Conservation (phyloP, 257 asterid species). For the Solanum etuberosum region DNA sequence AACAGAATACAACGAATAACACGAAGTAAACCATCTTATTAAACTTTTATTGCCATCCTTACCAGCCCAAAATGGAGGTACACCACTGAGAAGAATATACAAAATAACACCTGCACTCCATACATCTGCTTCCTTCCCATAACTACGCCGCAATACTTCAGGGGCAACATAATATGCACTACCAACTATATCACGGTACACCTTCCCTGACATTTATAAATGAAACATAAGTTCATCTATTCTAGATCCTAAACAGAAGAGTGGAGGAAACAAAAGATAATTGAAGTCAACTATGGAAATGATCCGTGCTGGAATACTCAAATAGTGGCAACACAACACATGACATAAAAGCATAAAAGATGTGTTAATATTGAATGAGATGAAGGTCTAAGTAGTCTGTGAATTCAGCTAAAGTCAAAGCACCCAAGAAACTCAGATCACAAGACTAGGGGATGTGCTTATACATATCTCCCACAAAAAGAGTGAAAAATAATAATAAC, state of each 20-base stretch:
- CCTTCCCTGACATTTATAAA: constrained; percentile 4
- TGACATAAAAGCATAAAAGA: not conserved
- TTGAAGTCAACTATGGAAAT: not conserved
- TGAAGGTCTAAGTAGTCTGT: not conserved
- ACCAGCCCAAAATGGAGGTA: constrained; percentile 21
- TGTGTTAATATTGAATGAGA: not conserved
- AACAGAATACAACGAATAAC: not conserved
- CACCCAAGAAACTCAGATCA: not conserved
- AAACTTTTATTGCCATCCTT: not conserved
- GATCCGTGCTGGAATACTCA: not conserved
- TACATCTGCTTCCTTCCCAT: constrained; percentile 13
- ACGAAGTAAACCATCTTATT: not conserved
- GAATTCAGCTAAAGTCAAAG: not conserved
- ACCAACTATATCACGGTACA: constrained; percentile 17
- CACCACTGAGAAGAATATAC: constrained; percentile 14
- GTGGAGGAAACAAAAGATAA: not conserved
- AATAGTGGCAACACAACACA: not conserved
- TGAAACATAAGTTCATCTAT: not conserved
- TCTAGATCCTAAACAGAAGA: not conserved
- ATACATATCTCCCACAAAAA: not conserved
- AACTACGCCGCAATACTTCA: constrained; percentile 12
- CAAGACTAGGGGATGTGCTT: not conserved
- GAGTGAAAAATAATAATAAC: not conserved
- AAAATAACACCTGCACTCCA: constrained; percentile 17
- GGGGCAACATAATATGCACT: constrained; percentile 20